Evolutionary conservation across 805 yeast species (phyloP), one percentile per base, ranked within the genome.

Genomic region (Metschnikowia baotianmanensis): DNA sequence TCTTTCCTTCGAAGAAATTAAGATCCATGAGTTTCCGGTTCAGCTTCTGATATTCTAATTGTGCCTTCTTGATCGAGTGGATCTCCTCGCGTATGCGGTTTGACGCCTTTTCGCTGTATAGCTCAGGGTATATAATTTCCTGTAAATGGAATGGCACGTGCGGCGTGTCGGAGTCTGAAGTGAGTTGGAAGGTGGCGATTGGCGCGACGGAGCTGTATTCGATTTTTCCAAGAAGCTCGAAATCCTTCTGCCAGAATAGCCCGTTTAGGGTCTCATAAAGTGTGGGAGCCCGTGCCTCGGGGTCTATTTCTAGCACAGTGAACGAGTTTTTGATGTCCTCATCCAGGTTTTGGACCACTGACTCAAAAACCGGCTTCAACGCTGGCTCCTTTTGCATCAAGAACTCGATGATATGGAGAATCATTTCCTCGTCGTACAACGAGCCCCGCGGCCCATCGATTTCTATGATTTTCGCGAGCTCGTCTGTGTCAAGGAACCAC

Each of bases 1-100:
- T 54, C 47, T 67, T 68, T 1, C 75, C 75, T 47, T 66, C 71
- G 43, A 68, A 69, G 21, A 68, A 59, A 46, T 55, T 67, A 31
- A 58, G 44, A 6, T 51, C 48, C 65, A 68, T 59, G 19, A 67
- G 52, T 25, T 57, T 51, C 19, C 55, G 52, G 24, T 59, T 53
- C 10, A 57, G 39, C 20, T 43, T 45, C 7, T 45, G 47, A 30
- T 64, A 55, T 6, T 50, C 49, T 23, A 44, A 28, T 13, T 50
- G 50, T 6, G 49, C 47, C 16, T 51, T 43, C 31, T 43, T 33
- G 34, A 51, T 40, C 2, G 42, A 18, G 36, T 50, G 46, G 48
- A 65, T 53, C 17, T 57, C 57, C 6, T 32, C 38, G 12, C 60
- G 46, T 4, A 58, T 38, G 4, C 36, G 39, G 6, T 40, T 40